These are phyloP conservation scores for Diversispora eburnea DNA, from an alignment of 192 early-diverging fungal species.

Conservation along the genomic window DNA sequence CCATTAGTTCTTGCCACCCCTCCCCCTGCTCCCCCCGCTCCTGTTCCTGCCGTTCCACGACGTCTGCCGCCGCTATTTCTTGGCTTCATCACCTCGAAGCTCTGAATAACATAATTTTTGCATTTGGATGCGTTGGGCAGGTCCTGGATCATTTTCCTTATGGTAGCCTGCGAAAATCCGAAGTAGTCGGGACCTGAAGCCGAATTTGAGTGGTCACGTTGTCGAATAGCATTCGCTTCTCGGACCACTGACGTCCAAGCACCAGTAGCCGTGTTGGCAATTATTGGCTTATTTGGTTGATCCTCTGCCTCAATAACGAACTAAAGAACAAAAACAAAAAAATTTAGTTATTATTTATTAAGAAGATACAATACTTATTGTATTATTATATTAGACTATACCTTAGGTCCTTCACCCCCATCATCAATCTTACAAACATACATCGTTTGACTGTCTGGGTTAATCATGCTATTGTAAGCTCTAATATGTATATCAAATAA, in stretches of 20 bases:
- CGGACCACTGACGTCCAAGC: constrained; percentile 86
- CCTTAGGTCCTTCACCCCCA: constrained; percentile 66
- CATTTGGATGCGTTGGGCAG: constrained; percentile 71
- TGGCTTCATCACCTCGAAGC: constrained; percentile 50
- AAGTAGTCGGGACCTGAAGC: constrained; percentile 89
- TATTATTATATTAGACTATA: constrained; percentile 22
- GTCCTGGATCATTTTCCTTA: constrained; percentile 84
- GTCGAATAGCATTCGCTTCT: constrained; percentile 72
- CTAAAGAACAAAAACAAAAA: constrained; percentile 14
- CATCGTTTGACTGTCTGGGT: constrained; percentile 45
- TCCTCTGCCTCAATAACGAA: constrained; percentile 85
- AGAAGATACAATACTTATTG: too few species aligned
- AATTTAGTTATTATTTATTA: too few species aligned
- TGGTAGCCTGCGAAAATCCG: constrained; percentile 83
- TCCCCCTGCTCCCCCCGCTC: too few species aligned
- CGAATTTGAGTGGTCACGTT: constrained; percentile 75
- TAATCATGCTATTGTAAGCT: constrained; percentile 55
- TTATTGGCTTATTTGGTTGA: constrained; percentile 62
- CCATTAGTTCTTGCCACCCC: too few species aligned
- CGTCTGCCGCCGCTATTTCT: constrained; percentile 18
- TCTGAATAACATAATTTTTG: constrained; percentile 66
- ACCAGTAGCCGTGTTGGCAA: constrained; percentile 80
- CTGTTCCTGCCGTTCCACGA: not conserved
- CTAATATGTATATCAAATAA: not conserved
- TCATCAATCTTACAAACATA: constrained; percentile 80